Conservation (phyloP, 768 basidiomycete species). For the Tremella mesenterica region DNA sequence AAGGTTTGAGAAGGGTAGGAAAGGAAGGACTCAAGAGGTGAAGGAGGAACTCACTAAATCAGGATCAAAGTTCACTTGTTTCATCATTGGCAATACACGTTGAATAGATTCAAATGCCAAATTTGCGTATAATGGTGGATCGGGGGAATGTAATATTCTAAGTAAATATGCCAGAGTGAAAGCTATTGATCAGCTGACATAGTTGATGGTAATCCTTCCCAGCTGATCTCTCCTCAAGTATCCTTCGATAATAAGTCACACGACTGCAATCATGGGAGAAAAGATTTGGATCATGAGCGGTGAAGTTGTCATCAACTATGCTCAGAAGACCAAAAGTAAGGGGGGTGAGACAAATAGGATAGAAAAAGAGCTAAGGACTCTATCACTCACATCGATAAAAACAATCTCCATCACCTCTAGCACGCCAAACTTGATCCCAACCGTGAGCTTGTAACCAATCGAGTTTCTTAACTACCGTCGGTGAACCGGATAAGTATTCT, state of each 20-base stretch:
- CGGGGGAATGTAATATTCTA: slow-evolving; percentile 52
- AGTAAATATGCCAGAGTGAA: slow-evolving; percentile 74
- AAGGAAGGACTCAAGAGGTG: no score
- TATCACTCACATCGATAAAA: slow-evolving; percentile 70
- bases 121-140: slow-evolving; percentile 50
- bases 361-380: neutral
- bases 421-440: slow-evolving; percentile 59
- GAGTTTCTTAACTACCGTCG: slow-evolving; percentile 62
- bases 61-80: slow-evolving; percentile 56
- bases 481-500: slow-evolving; percentile 37
- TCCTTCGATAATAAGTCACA: no score
- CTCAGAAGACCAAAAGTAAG: neutral
- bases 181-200: no score
- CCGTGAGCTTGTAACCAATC: slow-evolving; percentile 59
- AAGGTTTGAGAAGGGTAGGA: neutral
- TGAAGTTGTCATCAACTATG: no score
- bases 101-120: slow-evolving; percentile 53
- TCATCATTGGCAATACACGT: slow-evolving; percentile 51
- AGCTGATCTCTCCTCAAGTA: no score
- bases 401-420: slow-evolving; percentile 70
- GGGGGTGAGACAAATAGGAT: neutral
- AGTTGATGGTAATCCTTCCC: no score
- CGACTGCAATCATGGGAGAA: no score
- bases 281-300: no score
- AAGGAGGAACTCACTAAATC: slow-evolving; percentile 53